Evolutionary conservation across 2,329 filamentous ascomycete genomes (phyloP).

Genomic region (Penicillium sp.): DNA sequence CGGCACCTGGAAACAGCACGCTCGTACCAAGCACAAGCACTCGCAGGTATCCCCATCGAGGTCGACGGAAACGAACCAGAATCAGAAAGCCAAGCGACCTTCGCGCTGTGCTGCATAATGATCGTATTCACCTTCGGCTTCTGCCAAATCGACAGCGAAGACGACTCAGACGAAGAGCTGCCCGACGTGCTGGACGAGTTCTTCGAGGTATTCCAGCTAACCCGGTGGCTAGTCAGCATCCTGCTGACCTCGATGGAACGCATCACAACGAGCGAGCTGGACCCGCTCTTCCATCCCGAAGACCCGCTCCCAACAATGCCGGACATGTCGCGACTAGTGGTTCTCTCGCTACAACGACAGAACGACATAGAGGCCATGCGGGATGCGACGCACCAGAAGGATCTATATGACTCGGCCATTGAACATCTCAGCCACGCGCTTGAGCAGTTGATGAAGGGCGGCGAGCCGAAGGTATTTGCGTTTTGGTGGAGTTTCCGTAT

Average conservation of each 20-base stretch:
- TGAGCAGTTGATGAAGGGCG: slow-evolving; percentile 30
- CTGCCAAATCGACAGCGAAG: slow-evolving; percentile 19
- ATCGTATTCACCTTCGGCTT: slow-evolving; percentile 37
- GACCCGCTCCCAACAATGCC: slow-evolving; percentile 31
- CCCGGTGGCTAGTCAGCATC: slow-evolving; percentile 31
- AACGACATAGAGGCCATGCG: slow-evolving; percentile 25
- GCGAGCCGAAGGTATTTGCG: slow-evolving; percentile 34
- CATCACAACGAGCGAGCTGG: slow-evolving; percentile 28
- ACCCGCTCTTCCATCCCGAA: slow-evolving; percentile 26
- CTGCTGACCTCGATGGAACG: slow-evolving; percentile 24
- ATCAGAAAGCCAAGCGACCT: slow-evolving; percentile 36
- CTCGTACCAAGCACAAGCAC: slow-evolving; percentile 27
- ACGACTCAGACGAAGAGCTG: slow-evolving; percentile 5
- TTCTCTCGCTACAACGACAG: slow-evolving; percentile 25
- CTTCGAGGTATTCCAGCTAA: slow-evolving; percentile 29
- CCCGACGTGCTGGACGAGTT: slow-evolving; percentile 30
- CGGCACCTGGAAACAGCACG: slow-evolving; percentile 30
- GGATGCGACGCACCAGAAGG: slow-evolving; percentile 27
- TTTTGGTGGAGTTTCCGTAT: slow-evolving; percentile 62
- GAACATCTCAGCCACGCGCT: slow-evolving; percentile 27
- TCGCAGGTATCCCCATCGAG: slow-evolving; percentile 24
- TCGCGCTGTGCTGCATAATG: slow-evolving; percentile 36
- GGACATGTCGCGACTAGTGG: slow-evolving; percentile 33
- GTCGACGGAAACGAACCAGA: slow-evolving; percentile 19
- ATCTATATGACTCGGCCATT: slow-evolving; percentile 28